Evolutionary conservation across 345 rosid genomes (phyloP), one percentile per base, ranked within the genome.

Genomic region (Raphanus raphanistrum): DNA sequence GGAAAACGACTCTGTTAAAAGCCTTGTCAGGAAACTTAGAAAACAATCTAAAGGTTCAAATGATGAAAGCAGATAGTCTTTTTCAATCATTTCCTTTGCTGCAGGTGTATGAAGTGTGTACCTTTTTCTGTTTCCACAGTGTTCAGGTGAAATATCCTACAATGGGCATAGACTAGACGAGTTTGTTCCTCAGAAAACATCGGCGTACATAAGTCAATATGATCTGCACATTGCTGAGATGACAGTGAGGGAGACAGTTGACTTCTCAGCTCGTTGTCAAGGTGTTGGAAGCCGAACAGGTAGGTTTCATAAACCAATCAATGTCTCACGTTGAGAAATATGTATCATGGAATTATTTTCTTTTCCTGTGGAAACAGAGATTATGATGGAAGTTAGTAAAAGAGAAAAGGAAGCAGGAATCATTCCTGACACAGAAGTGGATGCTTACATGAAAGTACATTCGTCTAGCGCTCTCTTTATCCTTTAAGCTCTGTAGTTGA

Each of bases 351-450:
- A 21, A 12, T 32, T 9, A 6, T 10, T 35, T 52, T 10, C 41
- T 13, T 61, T 13, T 1, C 69, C 73, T 72, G 69, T 12, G 67
- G 5, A 66, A 78, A 78, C 87, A 92, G 95, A 88, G 16, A 87
- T 90, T 87, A 83, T 92, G 45, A 72, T 78, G 77, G 97, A 92
- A 71, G 65, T 90, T 29, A 84, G 92, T 69, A 85, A 90, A 84
- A 84, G 96, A 83, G 94, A 92, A 80, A 92, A 89, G 79, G 89
- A 79, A 76, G 93, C 90, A 71, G 87, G 88, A 68, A 92, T 92
- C 83, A 92, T 87, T 71, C 97, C 97, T n/a, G 96, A 92, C 74
- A 90, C 92, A 25, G 96, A 92, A 77, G 84, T 92, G 80, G 97
- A 92, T 78, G 79, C 91, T 65, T 89, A 70, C 79, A 92, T 92